Evolutionary conservation across 1,139 yeast genomes (phyloP).

Genomic region (Arxiozyma slooffiae): DNA sequence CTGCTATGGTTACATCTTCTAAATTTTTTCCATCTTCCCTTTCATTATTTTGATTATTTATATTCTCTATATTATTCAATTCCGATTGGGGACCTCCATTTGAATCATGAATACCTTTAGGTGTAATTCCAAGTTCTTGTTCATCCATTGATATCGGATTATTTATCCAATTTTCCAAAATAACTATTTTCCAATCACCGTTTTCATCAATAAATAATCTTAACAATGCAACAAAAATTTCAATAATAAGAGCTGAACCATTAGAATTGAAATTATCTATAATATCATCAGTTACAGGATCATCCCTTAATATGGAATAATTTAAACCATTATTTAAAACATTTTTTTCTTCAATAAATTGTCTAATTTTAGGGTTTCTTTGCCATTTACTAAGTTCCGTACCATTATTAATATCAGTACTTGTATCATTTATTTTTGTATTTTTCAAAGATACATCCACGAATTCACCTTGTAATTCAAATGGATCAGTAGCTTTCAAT

Average conservation of each 20-base stretch:
- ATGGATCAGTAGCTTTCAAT: constrained; percentile 24
- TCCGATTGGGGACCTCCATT: constrained; percentile 3
- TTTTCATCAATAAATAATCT: constrained; percentile 26
- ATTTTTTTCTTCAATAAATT: constrained; percentile 13
- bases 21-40: constrained; percentile 9
- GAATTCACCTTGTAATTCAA: constrained; percentile 24
- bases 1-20: constrained; percentile 8
- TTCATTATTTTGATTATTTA: background rate
- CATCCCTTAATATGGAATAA: constrained; percentile 21
- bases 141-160: background rate
- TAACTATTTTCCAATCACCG: too few species aligned
- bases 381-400: constrained; percentile 12
- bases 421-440: background rate
- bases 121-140: background rate
- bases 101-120: constrained; percentile 17
- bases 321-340: constrained; percentile 7
- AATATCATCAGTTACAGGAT: constrained; percentile 26
- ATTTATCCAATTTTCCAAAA: too few species aligned
- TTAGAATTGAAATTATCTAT: constrained; percentile 25
- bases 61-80: background rate
- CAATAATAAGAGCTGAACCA: constrained; percentile 24
- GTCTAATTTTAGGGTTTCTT: constrained; percentile 15
- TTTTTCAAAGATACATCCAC: constrained; percentile 12
- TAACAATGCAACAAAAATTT: constrained; percentile 22
- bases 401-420: constrained; percentile 29